Base-by-base conservation (phyloP, 768 basidiomycete genomes). In the Flagelloscypha sp. region DNA sequence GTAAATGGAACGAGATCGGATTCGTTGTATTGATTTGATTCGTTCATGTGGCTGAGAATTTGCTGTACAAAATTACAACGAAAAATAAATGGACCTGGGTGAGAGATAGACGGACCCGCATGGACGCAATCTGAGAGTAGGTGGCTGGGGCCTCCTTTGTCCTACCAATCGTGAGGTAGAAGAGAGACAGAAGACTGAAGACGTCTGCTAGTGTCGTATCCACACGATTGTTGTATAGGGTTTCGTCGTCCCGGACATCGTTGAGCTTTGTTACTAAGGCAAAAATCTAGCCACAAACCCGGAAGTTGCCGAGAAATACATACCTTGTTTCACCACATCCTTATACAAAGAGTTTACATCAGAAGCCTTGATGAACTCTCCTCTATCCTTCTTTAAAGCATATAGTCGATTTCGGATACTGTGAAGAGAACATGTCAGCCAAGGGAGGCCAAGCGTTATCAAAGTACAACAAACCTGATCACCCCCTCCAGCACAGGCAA, bases 131-230 rank as follows among this genome's bases (percentile, higher is more conserved):
- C 51, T 98, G 95, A 44, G 87, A 89, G 58, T 95, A 99, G 1
- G 85, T 89, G 17, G 93, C 94, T 0, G 94, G 93, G 7, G 83
- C 82, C 57, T 97, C 93, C 46, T 81, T 78, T 25, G 88, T 92
- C 65, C 92, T 93, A 27, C 95, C 95, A 43, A 99, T 92, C 24
- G 93, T 95, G 48, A 99, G 79, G 68, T 92, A 99, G 72, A 95
- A 97, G 45, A 99, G 74, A 10, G 90, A 94, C 28, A 99, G 74
- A 32, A 99, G 72, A 52, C 76, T 82, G 64, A 98, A 98, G 24
- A 98, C 94, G 61, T 99, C 95, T 19, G 88, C 81, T 30, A 99
- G 77, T 4, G 90, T 86, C 5, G 89, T 93, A 62, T 99, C 95
- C 29, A 99, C 70, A 33, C 95, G 71, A 58, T 98, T 99, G 52